These are phyloP conservation scores for Epichloe gansuensis DNA, from an alignment of 2,329 filamentous ascomycete genomes.

Conservation along the genomic window DNA sequence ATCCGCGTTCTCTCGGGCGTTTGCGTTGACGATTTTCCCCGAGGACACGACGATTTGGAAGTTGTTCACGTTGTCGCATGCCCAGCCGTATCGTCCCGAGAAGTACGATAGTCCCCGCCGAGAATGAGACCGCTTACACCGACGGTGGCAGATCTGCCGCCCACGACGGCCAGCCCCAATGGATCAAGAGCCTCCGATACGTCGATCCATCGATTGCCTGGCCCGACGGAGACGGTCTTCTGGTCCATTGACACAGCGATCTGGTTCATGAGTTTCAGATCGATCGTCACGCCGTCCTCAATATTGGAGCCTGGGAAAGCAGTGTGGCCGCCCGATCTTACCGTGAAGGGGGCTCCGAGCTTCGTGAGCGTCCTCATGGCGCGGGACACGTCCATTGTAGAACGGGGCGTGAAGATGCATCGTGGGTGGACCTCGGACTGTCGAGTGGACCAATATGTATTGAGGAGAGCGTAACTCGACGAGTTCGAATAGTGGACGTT, in stretches of 20 bases:
- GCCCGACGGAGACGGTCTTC: slow-evolving; percentile 8
- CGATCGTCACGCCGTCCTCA: slow-evolving; percentile 17
- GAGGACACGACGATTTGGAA: slow-evolving; percentile 25
- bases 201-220: slow-evolving; percentile 12
- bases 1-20: slow-evolving; percentile 27
- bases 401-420: slow-evolving; percentile 15
- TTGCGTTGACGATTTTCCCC: slow-evolving; percentile 30
- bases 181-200: slow-evolving; percentile 11
- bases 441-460: slow-evolving; percentile 15
- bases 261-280: slow-evolving; percentile 14
- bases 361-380: slow-evolving; percentile 14
- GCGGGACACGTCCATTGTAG: slow-evolving; percentile 16
- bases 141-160: slow-evolving; percentile 12
- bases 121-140: slow-evolving; percentile 15
- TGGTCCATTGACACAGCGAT: slow-evolving; percentile 10
- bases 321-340: slow-evolving; percentile 23
- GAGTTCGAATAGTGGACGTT: background rate
- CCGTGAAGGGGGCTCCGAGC: slow-evolving; percentile 19
- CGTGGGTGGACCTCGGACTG: slow-evolving; percentile 9
- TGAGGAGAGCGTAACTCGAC: background rate
- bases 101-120: slow-evolving; percentile 16
- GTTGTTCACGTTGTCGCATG: slow-evolving; percentile 12
- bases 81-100: slow-evolving; percentile 12
- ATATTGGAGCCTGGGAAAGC: slow-evolving; percentile 17
- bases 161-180: slow-evolving; percentile 11